These are phyloP conservation scores for Aquilaria malaccensis DNA, from an alignment of 345 rosid species.

Conservation along the genomic window DNA sequence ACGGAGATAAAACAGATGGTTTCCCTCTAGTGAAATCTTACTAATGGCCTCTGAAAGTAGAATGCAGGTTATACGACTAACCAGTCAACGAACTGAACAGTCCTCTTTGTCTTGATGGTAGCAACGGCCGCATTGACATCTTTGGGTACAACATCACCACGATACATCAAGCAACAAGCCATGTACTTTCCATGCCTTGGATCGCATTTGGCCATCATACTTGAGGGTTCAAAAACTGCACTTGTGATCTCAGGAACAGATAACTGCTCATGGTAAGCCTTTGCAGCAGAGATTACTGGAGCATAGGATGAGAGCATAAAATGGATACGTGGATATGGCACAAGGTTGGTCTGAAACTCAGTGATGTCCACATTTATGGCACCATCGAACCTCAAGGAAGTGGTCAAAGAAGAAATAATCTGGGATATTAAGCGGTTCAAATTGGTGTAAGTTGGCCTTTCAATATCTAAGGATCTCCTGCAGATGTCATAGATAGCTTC, in stretches of 20 bases:
- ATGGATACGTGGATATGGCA: slow-evolving; percentile 81
- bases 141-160: slow-evolving; percentile 79
- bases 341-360: slow-evolving; percentile 79
- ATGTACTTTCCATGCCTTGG: slow-evolving; percentile 86
- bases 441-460: slow-evolving; percentile 71
- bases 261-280: slow-evolving; percentile 77
- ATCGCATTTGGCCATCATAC: slow-evolving; percentile 89
- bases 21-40: neutral
- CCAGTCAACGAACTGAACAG: slow-evolving; percentile 86
- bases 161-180: slow-evolving; percentile 85
- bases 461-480: slow-evolving; percentile 67
- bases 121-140: slow-evolving; percentile 78
- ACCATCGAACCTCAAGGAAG: slow-evolving; percentile 78
- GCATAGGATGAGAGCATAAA: slow-evolving; percentile 88
- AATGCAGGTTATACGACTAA: slow-evolving; percentile 22
- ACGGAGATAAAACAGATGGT: neutral
- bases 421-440: slow-evolving; percentile 76
- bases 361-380: slow-evolving; percentile 79
- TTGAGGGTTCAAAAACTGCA: slow-evolving; percentile 73
- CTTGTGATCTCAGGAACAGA: slow-evolving; percentile 76
- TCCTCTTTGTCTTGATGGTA: slow-evolving; percentile 68
- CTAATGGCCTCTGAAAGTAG: neutral
- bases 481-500: slow-evolving; percentile 86
- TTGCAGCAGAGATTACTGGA: slow-evolving; percentile 68
- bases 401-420: slow-evolving; percentile 66